Conservation (phyloP, 2,329 filamentous ascomycete species). For the Chrysosporium keratinophilum region DNA sequence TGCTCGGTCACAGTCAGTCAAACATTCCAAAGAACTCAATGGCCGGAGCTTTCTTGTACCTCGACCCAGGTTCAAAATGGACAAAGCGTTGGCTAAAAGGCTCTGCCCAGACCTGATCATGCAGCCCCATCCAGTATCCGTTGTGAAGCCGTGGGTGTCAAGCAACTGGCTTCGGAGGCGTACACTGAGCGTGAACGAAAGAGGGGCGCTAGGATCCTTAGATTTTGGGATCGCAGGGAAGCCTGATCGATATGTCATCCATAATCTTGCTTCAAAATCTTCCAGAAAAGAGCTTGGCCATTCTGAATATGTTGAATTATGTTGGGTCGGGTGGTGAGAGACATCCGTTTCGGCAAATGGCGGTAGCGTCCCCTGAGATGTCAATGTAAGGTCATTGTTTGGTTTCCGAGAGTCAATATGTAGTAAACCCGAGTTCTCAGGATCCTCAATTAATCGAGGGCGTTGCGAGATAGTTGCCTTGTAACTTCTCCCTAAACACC, state of each 20-base stretch:
- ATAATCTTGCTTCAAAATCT: constrained; percentile 85
- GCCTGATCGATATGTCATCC: constrained; percentile 90
- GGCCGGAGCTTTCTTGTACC: constrained; percentile 42
- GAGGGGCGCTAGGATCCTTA: constrained; percentile 57
- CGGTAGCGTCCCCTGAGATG: background rate
- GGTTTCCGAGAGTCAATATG: background rate
- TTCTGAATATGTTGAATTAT: constrained; percentile 29
- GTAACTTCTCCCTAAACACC: constrained; percentile 65
- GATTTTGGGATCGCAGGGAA: constrained; percentile 76
- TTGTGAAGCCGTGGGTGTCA: constrained; percentile 73
- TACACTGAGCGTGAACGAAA: constrained; percentile 70
- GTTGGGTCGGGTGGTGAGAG: background rate
- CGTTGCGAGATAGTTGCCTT: constrained; percentile 19
- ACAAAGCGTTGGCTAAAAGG: constrained; percentile 75
- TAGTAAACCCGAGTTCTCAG: background rate
- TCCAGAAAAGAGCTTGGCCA: constrained; percentile 83
- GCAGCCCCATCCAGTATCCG: constrained; percentile 94
- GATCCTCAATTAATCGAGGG: constrained; percentile 15
- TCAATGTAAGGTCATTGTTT: background rate
- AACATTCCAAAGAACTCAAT: background rate
- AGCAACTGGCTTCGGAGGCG: constrained; percentile 69
- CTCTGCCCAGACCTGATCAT: constrained; percentile 98
- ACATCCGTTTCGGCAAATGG: background rate
- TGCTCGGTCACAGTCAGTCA: constrained; percentile 20
- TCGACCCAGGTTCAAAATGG: constrained; percentile 63